Conservation (phyloP, 768 basidiomycete species). For the Multifurca ochricompacta region DNA sequence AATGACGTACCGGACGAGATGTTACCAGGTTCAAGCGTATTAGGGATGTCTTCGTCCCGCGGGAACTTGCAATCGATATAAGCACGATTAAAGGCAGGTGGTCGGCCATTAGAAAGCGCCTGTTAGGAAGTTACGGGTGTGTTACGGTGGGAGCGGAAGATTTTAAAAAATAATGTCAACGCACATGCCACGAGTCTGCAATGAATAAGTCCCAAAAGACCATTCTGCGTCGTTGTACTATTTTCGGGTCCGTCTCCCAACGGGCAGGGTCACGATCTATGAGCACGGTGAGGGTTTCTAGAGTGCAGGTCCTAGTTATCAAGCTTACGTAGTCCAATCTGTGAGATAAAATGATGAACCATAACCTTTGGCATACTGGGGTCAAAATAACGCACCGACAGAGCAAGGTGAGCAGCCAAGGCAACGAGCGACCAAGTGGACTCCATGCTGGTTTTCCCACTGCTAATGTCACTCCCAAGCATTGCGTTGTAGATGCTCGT, state of each 20-base stretch:
- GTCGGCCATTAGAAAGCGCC: slow-evolving; percentile 65
- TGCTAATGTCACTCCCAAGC: slow-evolving; percentile 51
- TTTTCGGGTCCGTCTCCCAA: slow-evolving; percentile 40
- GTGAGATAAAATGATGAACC: neutral
- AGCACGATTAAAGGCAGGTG: slow-evolving; percentile 56
- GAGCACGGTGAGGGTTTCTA: slow-evolving; percentile 4
- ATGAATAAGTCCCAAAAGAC: slow-evolving; percentile 77
- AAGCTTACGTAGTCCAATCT: slow-evolving; percentile 66
- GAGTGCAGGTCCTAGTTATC: neutral
- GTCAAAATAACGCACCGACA: slow-evolving; percentile 41
- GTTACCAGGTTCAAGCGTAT: slow-evolving; percentile 25
- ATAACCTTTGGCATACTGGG: neutral
- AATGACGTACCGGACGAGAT: slow-evolving; percentile 20
- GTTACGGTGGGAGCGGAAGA: neutral
- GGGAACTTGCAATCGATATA: slow-evolving; percentile 66
- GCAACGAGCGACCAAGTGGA: slow-evolving; percentile 61
- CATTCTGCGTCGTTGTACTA: slow-evolving; percentile 56
- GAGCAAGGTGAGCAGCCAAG: slow-evolving; percentile 56
- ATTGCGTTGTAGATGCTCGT: slow-evolving; percentile 64
- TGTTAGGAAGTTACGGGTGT: slow-evolving; percentile 24
- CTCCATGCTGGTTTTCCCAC: slow-evolving; percentile 62
- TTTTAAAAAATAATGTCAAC: slow-evolving; percentile 20
- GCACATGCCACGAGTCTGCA: slow-evolving; percentile 61
- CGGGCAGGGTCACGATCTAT: slow-evolving; percentile 57
- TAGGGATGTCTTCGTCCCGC: slow-evolving; percentile 27